Evolutionary conservation across 345 rosid species (phyloP).

Genomic region (Boechera retrofracta): DNA sequence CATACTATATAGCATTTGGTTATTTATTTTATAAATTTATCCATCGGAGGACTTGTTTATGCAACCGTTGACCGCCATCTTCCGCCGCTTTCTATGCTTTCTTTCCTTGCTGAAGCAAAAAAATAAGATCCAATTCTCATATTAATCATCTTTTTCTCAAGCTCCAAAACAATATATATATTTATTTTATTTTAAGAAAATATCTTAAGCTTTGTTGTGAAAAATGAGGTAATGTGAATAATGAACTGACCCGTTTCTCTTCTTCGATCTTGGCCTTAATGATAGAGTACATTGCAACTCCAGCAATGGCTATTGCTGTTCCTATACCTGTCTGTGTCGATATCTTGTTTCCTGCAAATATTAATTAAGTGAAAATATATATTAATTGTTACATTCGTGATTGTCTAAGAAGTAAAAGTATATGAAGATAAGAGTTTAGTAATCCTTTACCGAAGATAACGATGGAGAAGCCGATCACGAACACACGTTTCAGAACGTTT

Average conservation of each 20-base stretch:
- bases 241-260: conserved; percentile 73
- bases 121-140: background rate
- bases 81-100: conserved; percentile 25
- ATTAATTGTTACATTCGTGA: background rate
- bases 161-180: background rate
- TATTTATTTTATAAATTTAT: conserved; percentile 39
- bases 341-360: conserved; percentile 78
- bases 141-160: conserved; percentile 26
- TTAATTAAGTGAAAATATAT: background rate
- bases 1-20: conserved; percentile 44
- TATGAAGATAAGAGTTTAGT: conserved; percentile 8
- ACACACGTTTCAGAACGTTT: conserved; percentile 96
- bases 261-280: conserved; percentile 95
- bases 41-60: conserved; percentile 26
- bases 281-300: conserved; percentile 82
- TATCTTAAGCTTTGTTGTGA: background rate
- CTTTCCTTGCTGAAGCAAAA: conserved; percentile 42
- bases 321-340: conserved; percentile 94
- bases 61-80: conserved; percentile 28
- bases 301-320: conserved; percentile 82
- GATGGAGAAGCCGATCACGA: conserved; percentile 95
- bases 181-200: background rate
- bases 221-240: background rate
- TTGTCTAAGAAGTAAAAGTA: background rate
- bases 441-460: conserved; percentile 65